Evolutionary conservation across 1,284 basidiomycete species (phyloP).

Genomic region (Melampsora americana): DNA sequence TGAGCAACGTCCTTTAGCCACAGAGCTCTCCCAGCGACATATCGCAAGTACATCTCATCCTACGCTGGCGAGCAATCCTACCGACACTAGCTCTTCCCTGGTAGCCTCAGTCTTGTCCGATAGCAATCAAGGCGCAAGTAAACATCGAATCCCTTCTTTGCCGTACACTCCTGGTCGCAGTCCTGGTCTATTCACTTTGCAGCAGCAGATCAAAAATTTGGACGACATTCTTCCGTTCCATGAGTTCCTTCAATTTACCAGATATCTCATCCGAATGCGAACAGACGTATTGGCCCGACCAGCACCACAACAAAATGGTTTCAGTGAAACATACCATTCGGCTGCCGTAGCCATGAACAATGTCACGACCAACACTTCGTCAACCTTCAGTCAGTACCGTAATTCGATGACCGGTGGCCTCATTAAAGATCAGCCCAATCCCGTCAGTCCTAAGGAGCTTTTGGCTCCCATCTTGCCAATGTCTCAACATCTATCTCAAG

Average conservation of each 20-base stretch:
- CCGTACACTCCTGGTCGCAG: background rate
- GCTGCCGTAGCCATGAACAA: slow-evolving; percentile 16
- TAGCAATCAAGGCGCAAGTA: too few relatives aligned
- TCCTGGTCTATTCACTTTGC: background rate
- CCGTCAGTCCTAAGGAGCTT: slow-evolving; percentile 63
- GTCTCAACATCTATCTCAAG: slow-evolving; percentile 60
- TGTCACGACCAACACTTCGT: slow-evolving; percentile 14
- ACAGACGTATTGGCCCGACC: background rate
- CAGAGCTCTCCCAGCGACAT: background rate
- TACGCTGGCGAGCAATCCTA: background rate
- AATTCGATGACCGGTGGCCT: background rate
- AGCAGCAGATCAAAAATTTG: slow-evolving; percentile 7
- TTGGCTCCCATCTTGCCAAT: slow-evolving; percentile 61
- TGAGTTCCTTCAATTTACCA: slow-evolving; percentile 79
- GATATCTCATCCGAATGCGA: slow-evolving; percentile 73
- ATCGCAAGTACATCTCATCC: background rate
- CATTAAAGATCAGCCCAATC: slow-evolving; percentile 3
- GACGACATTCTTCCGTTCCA: slow-evolving; percentile 64
- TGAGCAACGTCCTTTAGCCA: slow-evolving; percentile 1
- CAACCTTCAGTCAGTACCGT: slow-evolving; percentile 16
- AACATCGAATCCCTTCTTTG: slow-evolving; percentile 6
- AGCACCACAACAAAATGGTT: slow-evolving; percentile 18
- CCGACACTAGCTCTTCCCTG: slow-evolving; percentile 8
- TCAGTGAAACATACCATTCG: slow-evolving; percentile 45
- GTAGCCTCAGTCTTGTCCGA: background rate